Evolutionary conservation across 352 stramenopile genomes (phyloP), one percentile per base, ranked within the genome.

Genomic region (Globisporangium nunn): DNA sequence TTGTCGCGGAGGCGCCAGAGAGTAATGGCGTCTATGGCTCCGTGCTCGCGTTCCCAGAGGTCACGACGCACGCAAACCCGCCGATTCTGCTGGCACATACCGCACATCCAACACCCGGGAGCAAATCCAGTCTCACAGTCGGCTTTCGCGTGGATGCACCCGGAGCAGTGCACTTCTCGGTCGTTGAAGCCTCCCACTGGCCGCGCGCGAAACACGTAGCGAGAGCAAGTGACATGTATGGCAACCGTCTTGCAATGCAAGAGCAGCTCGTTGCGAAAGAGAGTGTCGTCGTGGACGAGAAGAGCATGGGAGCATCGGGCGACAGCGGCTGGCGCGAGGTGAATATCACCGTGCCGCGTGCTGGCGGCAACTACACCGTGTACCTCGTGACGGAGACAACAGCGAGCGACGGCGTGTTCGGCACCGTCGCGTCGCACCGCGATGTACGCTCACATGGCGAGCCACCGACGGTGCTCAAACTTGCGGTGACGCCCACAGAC

Each of bases 301-400:
- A 50, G 6, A 70, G 51, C 12, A 69, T 71, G 54, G 50, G 62
- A 11, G 44, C 56, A 2, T 50, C 59, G n/a, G 65, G 63, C 3
- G 66, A 72, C 58, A 78, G 70, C 17, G 76, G 70, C 6, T 87
- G 75, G 71, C 56, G 57, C 31, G 74, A 88, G 52, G 52, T 90
- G 29, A 71, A 81, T 14, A 61, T 92, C 23, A 58, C 56, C 15
- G 81, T 90, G 0, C 80, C 84, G 10, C 58, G 63, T 4, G 55
- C 78, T 11, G 75, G 74, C 6, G 50, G 59, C 0, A 88, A 87
- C 58, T 91, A 91, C 66, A 88, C 79, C 0, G 64, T 91, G n/a
- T 68, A 82, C 50, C 55, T 93, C 11, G 80, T 90, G 10, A 87
- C 83, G 0, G 83, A 93, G 58, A 93, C 81, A 0, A 68, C 63